phyloP scores from a whole-genome alignment of 495 filamentous ascomycete genomes.

The Talaromyces stipitatus region DNA sequence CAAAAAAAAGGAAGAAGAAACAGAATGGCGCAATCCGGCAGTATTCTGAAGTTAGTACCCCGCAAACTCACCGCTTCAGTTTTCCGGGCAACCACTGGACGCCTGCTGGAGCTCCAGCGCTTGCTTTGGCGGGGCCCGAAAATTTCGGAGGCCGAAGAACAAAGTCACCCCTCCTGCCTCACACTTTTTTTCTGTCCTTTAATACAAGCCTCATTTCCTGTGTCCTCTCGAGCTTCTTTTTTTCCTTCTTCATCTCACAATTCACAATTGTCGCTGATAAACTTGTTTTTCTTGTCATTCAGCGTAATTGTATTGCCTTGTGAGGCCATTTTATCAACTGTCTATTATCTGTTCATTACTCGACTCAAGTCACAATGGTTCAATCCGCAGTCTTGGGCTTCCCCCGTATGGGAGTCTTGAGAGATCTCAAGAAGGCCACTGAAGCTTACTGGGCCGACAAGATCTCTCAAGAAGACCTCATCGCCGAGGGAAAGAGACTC shows the following conservation, averaged over 20 bases:
- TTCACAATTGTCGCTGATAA: background rate
- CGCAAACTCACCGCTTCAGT: background rate
- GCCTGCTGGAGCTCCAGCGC: background rate
- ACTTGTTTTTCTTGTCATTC: background rate
- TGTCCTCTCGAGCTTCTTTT: background rate
- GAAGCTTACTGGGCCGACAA: conserved; percentile 97
- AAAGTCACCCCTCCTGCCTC: background rate
- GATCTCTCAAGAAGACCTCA: conserved; percentile 77
- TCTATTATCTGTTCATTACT: background rate
- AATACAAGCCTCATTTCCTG: background rate
- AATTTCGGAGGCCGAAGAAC: conserved; percentile 1
- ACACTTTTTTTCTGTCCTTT: background rate
- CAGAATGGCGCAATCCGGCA: background rate
- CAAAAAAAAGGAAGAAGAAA: background rate
- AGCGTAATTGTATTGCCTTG: background rate
- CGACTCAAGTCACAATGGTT: conserved; percentile 9
- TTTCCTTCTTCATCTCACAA: background rate
- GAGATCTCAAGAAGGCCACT: conserved; percentile 99
- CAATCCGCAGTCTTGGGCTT: conserved; percentile 61
- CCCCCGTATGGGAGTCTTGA: conserved; percentile 92
- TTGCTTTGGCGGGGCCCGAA: conserved; percentile 6
- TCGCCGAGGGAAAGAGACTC: conserved; percentile 91
- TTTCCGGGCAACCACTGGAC: conserved; percentile 2
- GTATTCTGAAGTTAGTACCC: background rate
- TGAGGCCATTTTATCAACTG: background rate